phyloP scores from a whole-genome alignment of 2,329 filamentous ascomycete genomes.

The Neofusicoccum umdonicola region DNA sequence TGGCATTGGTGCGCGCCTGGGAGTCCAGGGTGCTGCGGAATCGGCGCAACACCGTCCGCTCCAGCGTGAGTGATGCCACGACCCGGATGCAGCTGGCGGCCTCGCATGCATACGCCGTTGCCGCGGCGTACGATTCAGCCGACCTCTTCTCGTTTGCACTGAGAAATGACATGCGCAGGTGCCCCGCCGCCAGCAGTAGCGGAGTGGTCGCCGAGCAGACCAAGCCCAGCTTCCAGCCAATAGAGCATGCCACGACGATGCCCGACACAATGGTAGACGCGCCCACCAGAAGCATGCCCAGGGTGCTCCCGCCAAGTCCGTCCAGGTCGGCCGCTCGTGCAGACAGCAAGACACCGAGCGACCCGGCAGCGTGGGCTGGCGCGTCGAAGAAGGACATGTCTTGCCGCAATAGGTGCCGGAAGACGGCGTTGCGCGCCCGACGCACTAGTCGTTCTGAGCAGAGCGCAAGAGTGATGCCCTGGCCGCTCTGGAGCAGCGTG shows the following conservation, averaged over 20 bases:
- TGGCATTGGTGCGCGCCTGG: conserved; percentile 19
- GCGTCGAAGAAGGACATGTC: conserved; percentile 86
- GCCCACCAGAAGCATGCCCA: conserved; percentile 79
- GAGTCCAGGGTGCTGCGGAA: conserved; percentile 67
- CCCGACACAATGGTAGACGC: conserved; percentile 71
- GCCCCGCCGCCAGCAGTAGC: conserved; percentile 71
- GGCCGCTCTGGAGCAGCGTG: neutral
- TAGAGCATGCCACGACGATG: conserved; percentile 62
- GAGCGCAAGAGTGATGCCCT: conserved; percentile 66
- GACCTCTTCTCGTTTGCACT: conserved; percentile 73
- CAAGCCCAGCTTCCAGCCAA: conserved; percentile 82
- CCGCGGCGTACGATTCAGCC: conserved; percentile 74
- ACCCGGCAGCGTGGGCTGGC: conserved; percentile 82
- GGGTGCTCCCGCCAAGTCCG: conserved; percentile 77
- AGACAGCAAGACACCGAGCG: conserved; percentile 78
- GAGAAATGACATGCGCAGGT: conserved; percentile 78
- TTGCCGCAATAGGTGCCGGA: conserved; percentile 81
- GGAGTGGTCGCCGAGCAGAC: conserved; percentile 77
- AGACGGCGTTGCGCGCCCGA: conserved; percentile 73
- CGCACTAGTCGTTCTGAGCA: conserved; percentile 81
- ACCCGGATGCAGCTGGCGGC: conserved; percentile 87
- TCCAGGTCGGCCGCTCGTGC: conserved; percentile 84
- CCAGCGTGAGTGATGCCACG: conserved; percentile 81
- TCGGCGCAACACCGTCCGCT: conserved; percentile 68
- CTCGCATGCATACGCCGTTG: conserved; percentile 82